A percentile compares a stretch with the other conserved stretches of the same genome.
phyloP scores from a whole-genome alignment of 176 grass and related monocot genomes.

The Triticum timopheevii region DNA sequence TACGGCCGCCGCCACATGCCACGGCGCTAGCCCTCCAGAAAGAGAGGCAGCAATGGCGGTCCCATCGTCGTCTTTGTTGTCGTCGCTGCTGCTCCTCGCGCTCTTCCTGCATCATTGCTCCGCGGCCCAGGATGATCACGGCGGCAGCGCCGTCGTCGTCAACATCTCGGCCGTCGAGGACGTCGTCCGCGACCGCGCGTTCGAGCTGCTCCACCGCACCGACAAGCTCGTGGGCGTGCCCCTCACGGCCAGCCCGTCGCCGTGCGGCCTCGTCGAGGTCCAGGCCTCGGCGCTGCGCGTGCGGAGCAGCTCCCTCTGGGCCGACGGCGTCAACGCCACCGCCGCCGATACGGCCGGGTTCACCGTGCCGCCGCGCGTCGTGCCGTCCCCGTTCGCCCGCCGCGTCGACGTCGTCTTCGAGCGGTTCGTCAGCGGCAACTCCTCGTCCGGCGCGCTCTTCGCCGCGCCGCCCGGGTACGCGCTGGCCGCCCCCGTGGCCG shows the following conservation, averaged over 20 bases:
- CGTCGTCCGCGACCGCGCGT: conserved; percentile 40
- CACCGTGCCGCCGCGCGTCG: conserved; percentile 38
- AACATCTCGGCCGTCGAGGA: conserved; percentile 38
- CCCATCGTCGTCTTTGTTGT: not conserved
- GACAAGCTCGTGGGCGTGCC: conserved; percentile 25
- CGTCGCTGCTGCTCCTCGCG: conserved; percentile 13
- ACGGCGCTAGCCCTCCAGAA: not conserved
- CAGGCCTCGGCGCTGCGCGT: conserved; percentile 45
- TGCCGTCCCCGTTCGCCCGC: conserved; percentile 41
- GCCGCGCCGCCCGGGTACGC: conserved; percentile 25
- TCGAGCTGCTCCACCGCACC: conserved; percentile 42
- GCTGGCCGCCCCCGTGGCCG: conserved; percentile 34
- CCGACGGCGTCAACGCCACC: conserved; percentile 32
- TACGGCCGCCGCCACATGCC: conserved; percentile 7
- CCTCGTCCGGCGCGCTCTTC: not conserved
- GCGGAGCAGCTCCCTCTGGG: conserved; percentile 45
- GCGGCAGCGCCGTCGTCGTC: not conserved
- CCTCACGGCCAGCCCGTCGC: not conserved
- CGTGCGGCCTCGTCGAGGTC: not conserved
- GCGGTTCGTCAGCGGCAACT: conserved; percentile 14
- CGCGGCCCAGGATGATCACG: not conserved
- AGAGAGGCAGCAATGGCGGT: conserved; percentile 17
- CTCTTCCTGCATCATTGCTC: not conserved
- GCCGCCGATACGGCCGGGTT: not conserved
- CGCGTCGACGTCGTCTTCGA: conserved; percentile 46